A percentile compares a stretch with the other conserved stretches of the same genome.
Evolutionary conservation across 805 yeast genomes (phyloP).

Genomic region (Kodamaea sagamina): DNA sequence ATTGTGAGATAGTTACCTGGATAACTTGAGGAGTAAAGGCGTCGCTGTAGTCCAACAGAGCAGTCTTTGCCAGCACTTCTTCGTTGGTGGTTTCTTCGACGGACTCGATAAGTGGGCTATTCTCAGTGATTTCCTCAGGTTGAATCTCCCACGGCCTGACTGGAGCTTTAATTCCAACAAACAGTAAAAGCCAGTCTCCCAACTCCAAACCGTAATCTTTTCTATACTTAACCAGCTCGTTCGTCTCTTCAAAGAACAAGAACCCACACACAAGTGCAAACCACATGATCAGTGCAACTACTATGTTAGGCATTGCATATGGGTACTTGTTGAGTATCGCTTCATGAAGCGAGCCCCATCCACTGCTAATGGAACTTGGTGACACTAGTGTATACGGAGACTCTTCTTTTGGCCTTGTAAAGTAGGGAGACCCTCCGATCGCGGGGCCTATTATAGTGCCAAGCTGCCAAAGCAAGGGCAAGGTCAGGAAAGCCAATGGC

Average conservation of each 20-base stretch:
- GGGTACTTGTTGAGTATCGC: constrained; percentile 42
- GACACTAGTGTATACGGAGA: constrained; percentile 1
- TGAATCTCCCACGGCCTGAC: constrained; percentile 26
- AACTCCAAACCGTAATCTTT: constrained; percentile 48
- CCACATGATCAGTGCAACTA: constrained; percentile 40
- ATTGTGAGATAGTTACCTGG: constrained; percentile 32
- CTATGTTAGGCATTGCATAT: constrained; percentile 54
- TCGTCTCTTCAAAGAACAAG: constrained; percentile 57
- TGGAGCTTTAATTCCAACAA: constrained; percentile 22
- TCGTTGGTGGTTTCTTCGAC: constrained; percentile 6
- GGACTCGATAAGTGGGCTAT: constrained; percentile 5
- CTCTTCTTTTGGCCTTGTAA: constrained; percentile 47
- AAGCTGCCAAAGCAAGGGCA: constrained; percentile 62
- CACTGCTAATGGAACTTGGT: background rate
- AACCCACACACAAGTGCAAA: constrained; percentile 40
- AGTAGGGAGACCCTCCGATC: constrained; percentile 51
- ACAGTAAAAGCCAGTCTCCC: constrained; percentile 39
- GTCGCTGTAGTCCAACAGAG: constrained; percentile 9
- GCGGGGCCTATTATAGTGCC: constrained; percentile 65
- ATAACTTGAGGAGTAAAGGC: constrained; percentile 35
- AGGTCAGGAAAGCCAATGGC: constrained; percentile 60
- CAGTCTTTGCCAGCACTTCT: background rate
- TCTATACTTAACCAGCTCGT: constrained; percentile 36
- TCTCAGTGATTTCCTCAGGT: constrained; percentile 1
- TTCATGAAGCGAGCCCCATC: constrained; percentile 17